Evolutionary conservation across 352 stramenopile genomes (phyloP), one percentile per base, ranked within the genome.

Genomic region (Phytophthora fragariaefolia): DNA sequence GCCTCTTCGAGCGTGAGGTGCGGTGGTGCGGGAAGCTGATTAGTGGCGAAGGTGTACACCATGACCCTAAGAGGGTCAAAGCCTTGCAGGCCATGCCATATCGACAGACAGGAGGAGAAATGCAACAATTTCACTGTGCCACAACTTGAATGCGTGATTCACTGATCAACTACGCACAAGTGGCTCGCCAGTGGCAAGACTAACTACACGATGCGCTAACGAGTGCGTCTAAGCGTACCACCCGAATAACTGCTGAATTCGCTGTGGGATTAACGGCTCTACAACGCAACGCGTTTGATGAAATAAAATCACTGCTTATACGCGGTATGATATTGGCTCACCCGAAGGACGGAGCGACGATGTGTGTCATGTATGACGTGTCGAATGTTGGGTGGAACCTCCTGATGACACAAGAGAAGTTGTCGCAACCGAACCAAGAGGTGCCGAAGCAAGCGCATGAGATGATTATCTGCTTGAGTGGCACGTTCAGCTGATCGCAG

Each of bases 1-100:
- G 36, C 17, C 12, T 76, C 2, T 81, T 60, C 34, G 18, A 57
- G 43, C 26, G 22, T 22, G 24, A 45, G 15, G n/a, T n/a, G n/a
- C n/a, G n/a, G n/a, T n/a, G n/a, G n/a, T n/a, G n/a, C n/a, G n/a
- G n/a, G n/a, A n/a, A 59, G 38, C 8, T 59, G 15, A 48, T 59
- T 26, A 36, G 20, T 26, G 52, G 49, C 4, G 15, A 46, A 2
- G 30, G 49, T 15, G 49, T 57, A 10, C 28, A 46, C 17, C 49
- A 57, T 32, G 49, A 46, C 20, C 49, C 49, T 2, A 20, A 45
- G 15, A 26, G 30, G n/a, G 46, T 57, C 15, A 17, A 22, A 28
- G 49, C 49, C 6, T 32, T 57, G 20, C 20, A 45, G 20, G n/a
- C n/a, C 42, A 45, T 46, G 20, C 49, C 49, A 6, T 20, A n/a